Base-by-base conservation (phyloP, 345 rosid genomes). In the Linum usitatissimum region DNA sequence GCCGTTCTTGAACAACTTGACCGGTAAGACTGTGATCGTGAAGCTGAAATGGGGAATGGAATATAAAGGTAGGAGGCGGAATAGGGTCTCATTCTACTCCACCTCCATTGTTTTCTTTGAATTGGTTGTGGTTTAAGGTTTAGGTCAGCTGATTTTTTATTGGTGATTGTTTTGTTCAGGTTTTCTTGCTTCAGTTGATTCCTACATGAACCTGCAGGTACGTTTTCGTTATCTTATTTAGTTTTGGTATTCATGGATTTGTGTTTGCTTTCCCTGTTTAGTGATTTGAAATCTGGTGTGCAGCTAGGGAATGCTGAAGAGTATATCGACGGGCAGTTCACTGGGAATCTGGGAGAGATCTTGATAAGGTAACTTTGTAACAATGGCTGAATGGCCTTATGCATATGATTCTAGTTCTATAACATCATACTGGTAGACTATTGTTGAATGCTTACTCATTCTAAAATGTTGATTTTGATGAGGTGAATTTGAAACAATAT, bases 191-290 rank as follows among this genome's bases (percentile, higher is more conserved):
- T 91, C 96, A 0, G 92, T 88, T 66, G 96, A 91, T 80, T 85
- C 98, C 18, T 91, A 88, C 86, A 91, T 91, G 98, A 91, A 92
- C 82, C 72, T 91, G 72, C 96, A 91, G 95, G 96, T 86, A 20
- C 49, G 23, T 61, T 3, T 61, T 54, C 57, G 0, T 18, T 19
- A 7, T 23, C 14, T 5, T 28, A 13, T 19, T 40, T 57, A 3
- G 45, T 30, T 6, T 39, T n/a, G 21, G 20, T 2, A 8, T 54
- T 54, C 57, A 23, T 23, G 28, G 28, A 23, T 18, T 54, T 54
- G 10, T 14, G 9, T 53, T 53, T 53, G 4, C 19, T 21, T 8
- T 21, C 3, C 5, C 21, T 15, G 19, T n/a, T 14, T 6, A 54
- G 6, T 21, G 8, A 21, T 21, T 14, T n/a, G 48, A 18, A 28